phyloP scores from a whole-genome alignment of 495 filamentous ascomycete species.

The Pyrenula aspistea region DNA sequence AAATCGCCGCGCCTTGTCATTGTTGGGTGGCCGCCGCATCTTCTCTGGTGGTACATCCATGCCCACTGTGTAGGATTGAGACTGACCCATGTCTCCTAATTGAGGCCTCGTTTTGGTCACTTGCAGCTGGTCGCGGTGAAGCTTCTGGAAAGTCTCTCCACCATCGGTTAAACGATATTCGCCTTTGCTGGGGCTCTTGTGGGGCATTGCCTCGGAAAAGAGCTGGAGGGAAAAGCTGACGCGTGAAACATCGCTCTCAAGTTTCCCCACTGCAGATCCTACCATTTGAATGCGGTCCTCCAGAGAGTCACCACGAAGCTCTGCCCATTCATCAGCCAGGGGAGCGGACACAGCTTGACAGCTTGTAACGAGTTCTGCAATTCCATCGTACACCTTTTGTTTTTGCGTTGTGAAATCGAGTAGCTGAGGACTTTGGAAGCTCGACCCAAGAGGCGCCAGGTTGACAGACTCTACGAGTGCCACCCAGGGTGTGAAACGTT shows the following conservation, averaged over 20 bases:
- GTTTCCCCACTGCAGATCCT: slow-evolving; percentile 56
- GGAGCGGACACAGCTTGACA: slow-evolving; percentile 84
- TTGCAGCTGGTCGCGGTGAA: slow-evolving; percentile 14
- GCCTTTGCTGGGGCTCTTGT: slow-evolving; percentile 20
- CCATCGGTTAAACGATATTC: slow-evolving; percentile 27
- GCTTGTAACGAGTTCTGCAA: slow-evolving; percentile 74
- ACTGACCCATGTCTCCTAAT: slow-evolving; percentile 39
- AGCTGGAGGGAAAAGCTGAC: slow-evolving; percentile 79
- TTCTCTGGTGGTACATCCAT: slow-evolving; percentile 44
- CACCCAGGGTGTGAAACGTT: slow-evolving; percentile 79
- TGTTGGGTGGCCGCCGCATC: slow-evolving; percentile 47
- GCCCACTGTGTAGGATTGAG: slow-evolving; percentile 58
- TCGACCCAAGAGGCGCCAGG: slow-evolving; percentile 58
- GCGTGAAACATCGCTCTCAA: slow-evolving; percentile 79
- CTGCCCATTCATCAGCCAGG: slow-evolving; percentile 89
- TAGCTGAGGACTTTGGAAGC: slow-evolving; percentile 71
- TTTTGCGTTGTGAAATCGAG: slow-evolving; percentile 83
- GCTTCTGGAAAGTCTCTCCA: slow-evolving; percentile 13
- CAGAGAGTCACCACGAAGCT: slow-evolving; percentile 79
- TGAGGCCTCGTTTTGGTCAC: neutral
- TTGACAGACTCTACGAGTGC: slow-evolving; percentile 81
- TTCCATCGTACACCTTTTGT: slow-evolving; percentile 82
- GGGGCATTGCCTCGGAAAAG: slow-evolving; percentile 66
- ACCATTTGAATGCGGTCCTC: slow-evolving; percentile 77
- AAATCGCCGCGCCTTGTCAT: slow-evolving; percentile 76